Conservation (phyloP, 345 rosid genomes). For the Camelina neglecta region DNA sequence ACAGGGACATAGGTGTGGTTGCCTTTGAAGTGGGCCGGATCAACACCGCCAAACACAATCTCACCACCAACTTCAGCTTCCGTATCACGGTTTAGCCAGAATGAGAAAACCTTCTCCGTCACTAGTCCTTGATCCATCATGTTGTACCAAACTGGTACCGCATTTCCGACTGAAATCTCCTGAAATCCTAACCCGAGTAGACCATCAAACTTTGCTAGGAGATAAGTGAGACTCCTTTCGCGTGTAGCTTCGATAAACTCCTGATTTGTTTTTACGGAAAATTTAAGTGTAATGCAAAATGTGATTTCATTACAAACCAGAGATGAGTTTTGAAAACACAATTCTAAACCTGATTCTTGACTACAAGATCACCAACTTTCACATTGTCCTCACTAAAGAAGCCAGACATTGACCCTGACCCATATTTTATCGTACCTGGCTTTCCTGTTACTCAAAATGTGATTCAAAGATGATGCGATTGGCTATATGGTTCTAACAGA, state of each 20-base stretch:
- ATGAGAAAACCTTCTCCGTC: constrained; percentile 63
- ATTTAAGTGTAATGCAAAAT: background rate
- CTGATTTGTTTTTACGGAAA: constrained; percentile 43
- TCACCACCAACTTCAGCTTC: constrained; percentile 64
- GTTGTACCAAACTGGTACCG: constrained; percentile 74
- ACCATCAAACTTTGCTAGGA: constrained; percentile 77
- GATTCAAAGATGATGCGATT: background rate
- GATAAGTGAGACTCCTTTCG: constrained; percentile 63
- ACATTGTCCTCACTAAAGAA: constrained; percentile 79
- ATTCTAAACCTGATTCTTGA: constrained; percentile 64
- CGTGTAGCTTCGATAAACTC: constrained; percentile 74
- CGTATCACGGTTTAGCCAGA: constrained; percentile 75
- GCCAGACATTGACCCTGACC: constrained; percentile 77
- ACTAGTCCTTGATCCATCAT: constrained; percentile 68
- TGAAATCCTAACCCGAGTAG: constrained; percentile 84
- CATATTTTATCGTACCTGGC: constrained; percentile 61
- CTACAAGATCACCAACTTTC: constrained; percentile 64
- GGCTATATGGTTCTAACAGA: background rate
- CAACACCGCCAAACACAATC: constrained; percentile 82
- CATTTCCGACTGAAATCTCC: constrained; percentile 79
- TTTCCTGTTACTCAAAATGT: constrained; percentile 51
- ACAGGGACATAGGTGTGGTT: constrained; percentile 77
- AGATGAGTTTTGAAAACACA: background rate
- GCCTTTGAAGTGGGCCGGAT: constrained; percentile 63
- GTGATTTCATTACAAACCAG: background rate